Conservation (phyloP, 2,329 filamentous ascomycete species). For the Emergomyces africanus region DNA sequence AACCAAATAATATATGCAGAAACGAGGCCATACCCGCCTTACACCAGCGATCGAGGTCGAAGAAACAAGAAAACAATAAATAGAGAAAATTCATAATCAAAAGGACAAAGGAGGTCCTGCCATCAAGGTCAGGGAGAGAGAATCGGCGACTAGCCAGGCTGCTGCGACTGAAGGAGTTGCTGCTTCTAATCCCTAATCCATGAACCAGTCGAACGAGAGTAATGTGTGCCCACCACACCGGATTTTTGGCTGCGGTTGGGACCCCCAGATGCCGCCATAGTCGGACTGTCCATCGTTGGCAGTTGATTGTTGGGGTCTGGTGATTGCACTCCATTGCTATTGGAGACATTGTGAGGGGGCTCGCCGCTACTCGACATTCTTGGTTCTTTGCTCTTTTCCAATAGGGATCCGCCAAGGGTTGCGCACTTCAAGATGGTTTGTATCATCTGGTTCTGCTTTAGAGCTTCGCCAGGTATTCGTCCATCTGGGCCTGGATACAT, state of each 20-base stretch:
- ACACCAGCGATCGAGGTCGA: conserved; percentile 7
- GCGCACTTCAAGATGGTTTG: conserved; percentile 96
- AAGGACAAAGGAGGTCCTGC: background rate
- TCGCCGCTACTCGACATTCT: conserved; percentile 28
- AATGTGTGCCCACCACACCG: conserved; percentile 3
- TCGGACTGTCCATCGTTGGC: conserved; percentile 47
- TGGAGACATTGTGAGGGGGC: conserved; percentile 1
- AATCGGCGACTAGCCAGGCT: too few species aligned
- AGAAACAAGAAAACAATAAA: conserved; percentile 9
- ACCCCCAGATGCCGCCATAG: conserved; percentile 58
- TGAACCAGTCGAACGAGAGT: background rate
- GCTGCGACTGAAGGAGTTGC: conserved; percentile 38
- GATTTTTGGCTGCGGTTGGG: conserved; percentile 32
- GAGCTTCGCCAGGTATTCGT: conserved; percentile 96
- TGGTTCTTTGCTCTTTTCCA: conserved; percentile 33
- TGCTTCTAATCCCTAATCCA: conserved; percentile 10
- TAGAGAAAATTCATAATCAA: conserved; percentile 2
- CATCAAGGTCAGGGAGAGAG: background rate
- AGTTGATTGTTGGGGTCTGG: conserved; percentile 31
- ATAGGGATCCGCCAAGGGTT: conserved; percentile 53
- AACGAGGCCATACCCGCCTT: conserved; percentile 2
- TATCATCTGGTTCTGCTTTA: conserved; percentile 94
- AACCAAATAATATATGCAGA: conserved; percentile 15
- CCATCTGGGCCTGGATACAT: conserved; percentile 98
- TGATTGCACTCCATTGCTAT: conserved; percentile 18